Base-by-base conservation (phyloP, 345 rosid species). In the Melastoma malabathricum region DNA sequence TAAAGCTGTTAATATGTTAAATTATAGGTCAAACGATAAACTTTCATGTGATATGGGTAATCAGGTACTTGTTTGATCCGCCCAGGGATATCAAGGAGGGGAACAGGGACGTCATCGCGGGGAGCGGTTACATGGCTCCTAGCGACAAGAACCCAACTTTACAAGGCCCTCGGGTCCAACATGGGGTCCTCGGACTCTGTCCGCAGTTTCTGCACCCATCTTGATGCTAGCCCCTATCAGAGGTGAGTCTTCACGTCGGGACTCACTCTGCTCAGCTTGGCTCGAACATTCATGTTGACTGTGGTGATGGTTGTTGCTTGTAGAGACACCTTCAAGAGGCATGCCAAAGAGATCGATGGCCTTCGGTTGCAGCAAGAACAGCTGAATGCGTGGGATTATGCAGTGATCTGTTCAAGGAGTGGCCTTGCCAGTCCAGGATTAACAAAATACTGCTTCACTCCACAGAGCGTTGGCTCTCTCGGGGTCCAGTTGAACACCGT, bases 401-500 rank as follows among this genome's bases (percentile, higher is more conserved):
- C 6, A 67, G 57, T 13, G 50, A 69, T 16, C 52, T 50, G 29
- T 86, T 79, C 62, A 57, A 56, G 56, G 79, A 59, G 43, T 89
- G 97, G 97, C 75, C 84, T 12, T 77, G 84, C 65, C 86, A 86
- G 59, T 90, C 83, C 34, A 72, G 98, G 76, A 83, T 90, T 20
- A 90, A 83, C 68, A 86, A 86, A 76, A 63, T 83, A 76, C 67
- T 71, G 72, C 68, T 89, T 89, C 59, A 62, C 80, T 47, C 83
- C 87, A 0, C 83, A 81, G 60, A 29, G 75, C 0, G 70, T 89
- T 0, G 96, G 96, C 54, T 72, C 73, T 18, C 57, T 70, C 2
- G 94, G 95, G 10, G 88, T 89, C 18, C 95, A 83, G 55, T 48
- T 83, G 10, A 95, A 83, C 61, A 81, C 94, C 0, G 94, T 86